Base-by-base conservation (phyloP, 371 early-diverging fungal genomes). In the Saksenaea oblongispora region DNA sequence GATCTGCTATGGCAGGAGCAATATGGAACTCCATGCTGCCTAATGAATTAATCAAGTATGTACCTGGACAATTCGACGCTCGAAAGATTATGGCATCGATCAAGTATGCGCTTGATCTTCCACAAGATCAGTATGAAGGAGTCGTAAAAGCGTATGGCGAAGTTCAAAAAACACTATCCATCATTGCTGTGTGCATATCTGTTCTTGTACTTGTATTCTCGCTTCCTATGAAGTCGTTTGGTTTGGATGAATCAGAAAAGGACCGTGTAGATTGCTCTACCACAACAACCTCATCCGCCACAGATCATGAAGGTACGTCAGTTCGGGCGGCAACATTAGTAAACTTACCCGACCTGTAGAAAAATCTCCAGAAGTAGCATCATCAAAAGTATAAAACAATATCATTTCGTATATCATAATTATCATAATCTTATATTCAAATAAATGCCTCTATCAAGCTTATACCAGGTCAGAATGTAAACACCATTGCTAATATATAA, bases 1-100 rank as follows among this genome's bases (percentile, higher is more conserved):
- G 79, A 15, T 64, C 66, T n/a, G 54, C 79, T 10, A 72, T 78
- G 51, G 68, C 79, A 10, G 79, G 73, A 56, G 70, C 75, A 35
- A 62, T 78, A 8, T 78, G 79, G 79, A 78, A 78, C 26, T 54
- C 51, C 0, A 62, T 78, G 65, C 61, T 78, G 9, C 79, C 79
- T 14, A 34, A 44, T 24, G 44, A 75, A 58, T 39, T 78, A 18
- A 63, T 64, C 2, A 37, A 69, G 15, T 64, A 75, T 51, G 72
- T 75, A 34, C 79, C 75, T 66, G 79, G 79, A 15, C 70, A 75
- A 58, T 75, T 64, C 26, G 64, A 75, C 44, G 17, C 22, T 28
- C 34, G 36, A 8, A 34, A 61, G 9, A 67, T 78, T n/a, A 70
- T 78, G 55, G 69, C 67, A 24, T 47, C 58, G 14, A 67, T 78